Conservation (phyloP, 768 basidiomycete species). For the Xerocomellus amylosporus region DNA sequence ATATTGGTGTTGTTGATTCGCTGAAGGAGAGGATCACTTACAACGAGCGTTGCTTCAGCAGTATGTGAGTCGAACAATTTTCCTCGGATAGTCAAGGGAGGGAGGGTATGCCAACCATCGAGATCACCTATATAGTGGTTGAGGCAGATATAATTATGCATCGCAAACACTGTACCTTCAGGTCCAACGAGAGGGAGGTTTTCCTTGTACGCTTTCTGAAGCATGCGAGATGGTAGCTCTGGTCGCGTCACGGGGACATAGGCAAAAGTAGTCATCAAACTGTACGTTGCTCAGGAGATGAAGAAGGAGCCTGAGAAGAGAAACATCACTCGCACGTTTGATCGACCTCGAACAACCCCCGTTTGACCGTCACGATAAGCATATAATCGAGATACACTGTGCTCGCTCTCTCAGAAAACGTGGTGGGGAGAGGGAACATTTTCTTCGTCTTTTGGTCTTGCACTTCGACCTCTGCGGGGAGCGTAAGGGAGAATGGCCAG, state of each 20-base stretch:
- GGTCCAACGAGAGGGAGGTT: slow-evolving; percentile 35
- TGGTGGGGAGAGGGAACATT: slow-evolving; percentile 46
- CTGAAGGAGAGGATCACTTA: slow-evolving; percentile 17
- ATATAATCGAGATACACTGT: slow-evolving; percentile 58
- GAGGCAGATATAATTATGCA: neutral
- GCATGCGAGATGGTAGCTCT: slow-evolving; percentile 35
- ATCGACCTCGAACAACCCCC: slow-evolving; percentile 47
- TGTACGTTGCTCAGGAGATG: slow-evolving; percentile 9
- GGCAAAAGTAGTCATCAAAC: slow-evolving; percentile 33
- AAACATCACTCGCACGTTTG: slow-evolving; percentile 38
- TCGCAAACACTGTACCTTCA: slow-evolving; percentile 15
- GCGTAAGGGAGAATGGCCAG: slow-evolving; percentile 47
- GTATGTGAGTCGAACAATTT: slow-evolving; percentile 34
- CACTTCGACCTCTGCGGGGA: slow-evolving; percentile 44
- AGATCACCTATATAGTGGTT: slow-evolving; percentile 30
- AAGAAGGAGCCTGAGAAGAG: too few species aligned
- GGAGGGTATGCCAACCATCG: slow-evolving; percentile 38
- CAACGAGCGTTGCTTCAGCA: slow-evolving; percentile 32
- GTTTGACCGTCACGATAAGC: slow-evolving; percentile 47
- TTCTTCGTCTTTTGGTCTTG: slow-evolving; percentile 37
- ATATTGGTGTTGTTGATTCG: neutral
- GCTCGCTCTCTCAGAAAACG: slow-evolving; percentile 54
- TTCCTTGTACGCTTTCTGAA: slow-evolving; percentile 37
- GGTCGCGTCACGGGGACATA: slow-evolving; percentile 36
- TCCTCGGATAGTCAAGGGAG: slow-evolving; percentile 33